Evolutionary conservation across 768 basidiomycete species (phyloP).

Genomic region (Leucosporidium scottii): DNA sequence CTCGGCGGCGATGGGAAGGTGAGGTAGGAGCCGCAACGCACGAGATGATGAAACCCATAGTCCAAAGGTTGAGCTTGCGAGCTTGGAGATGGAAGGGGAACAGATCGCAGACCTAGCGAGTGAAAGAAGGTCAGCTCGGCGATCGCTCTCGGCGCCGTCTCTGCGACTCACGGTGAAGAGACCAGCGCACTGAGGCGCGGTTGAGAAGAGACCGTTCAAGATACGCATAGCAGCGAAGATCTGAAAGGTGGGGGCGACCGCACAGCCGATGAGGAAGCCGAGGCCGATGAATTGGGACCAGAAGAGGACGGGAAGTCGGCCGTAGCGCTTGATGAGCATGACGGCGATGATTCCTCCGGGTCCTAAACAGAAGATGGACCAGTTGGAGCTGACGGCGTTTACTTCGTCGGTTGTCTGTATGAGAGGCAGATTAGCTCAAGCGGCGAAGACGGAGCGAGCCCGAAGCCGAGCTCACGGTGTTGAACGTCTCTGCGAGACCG

Average conservation of each 20-base stretch:
- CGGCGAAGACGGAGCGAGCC: no score
- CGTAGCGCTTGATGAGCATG: slow-evolving; percentile 57
- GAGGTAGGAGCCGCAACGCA: no score
- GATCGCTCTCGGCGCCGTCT: no score
- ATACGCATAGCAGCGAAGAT: slow-evolving; percentile 58
- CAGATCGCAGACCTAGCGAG: slow-evolving; percentile 49
- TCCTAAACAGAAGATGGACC: slow-evolving; percentile 43
- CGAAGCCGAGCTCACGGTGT: slow-evolving; percentile 42
- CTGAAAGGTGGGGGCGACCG: slow-evolving; percentile 54
- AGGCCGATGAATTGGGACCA: slow-evolving; percentile 63
- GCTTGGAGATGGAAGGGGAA: slow-evolving; percentile 66
- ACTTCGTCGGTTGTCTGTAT: slow-evolving; percentile 49
- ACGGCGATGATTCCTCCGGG: slow-evolving; percentile 60
- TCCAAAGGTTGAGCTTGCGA: slow-evolving; percentile 53
- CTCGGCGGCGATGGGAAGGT: background rate
- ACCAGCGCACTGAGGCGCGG: slow-evolving; percentile 56
- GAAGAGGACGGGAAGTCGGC: slow-evolving; percentile 61
- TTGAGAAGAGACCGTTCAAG: slow-evolving; percentile 54
- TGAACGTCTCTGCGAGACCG: slow-evolving; percentile 52
- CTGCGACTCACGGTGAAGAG: slow-evolving; percentile 47
- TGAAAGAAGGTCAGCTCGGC: no score
- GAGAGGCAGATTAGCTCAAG: no score
- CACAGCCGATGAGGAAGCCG: slow-evolving; percentile 55
- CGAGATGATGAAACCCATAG: slow-evolving; percentile 63
- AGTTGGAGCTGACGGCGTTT: slow-evolving; percentile 54